phyloP scores from a whole-genome alignment of 305 asterid species.

The Fraxinus platypoda region DNA sequence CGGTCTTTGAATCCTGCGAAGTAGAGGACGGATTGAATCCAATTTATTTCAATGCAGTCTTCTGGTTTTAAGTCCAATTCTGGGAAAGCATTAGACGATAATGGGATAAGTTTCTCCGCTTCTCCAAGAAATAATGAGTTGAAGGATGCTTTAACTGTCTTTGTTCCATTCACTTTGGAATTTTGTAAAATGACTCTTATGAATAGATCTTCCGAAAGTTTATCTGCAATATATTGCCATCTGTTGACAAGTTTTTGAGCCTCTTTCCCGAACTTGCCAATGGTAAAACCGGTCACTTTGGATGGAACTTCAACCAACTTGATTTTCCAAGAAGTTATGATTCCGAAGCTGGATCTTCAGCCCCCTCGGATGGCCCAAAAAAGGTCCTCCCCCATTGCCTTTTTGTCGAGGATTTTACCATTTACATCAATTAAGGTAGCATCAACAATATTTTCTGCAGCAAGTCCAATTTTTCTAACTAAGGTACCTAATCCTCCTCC shows the following conservation, averaged over 20 bases:
- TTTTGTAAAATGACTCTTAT: too few species aligned
- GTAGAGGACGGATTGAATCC: neutral
- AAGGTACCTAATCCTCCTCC: neutral
- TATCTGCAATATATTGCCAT: too few species aligned
- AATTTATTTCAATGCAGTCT: neutral
- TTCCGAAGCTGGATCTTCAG: neutral
- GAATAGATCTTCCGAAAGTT: too few species aligned
- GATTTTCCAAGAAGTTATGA: slow-evolving; percentile 1
- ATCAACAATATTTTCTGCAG: neutral
- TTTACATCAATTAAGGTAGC: neutral
- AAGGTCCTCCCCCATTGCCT: neutral
- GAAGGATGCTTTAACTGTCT: too few species aligned
- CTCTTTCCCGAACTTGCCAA: neutral
- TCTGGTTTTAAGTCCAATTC: too few species aligned
- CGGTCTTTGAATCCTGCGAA: neutral
- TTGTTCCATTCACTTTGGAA: too few species aligned
- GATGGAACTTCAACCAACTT: slow-evolving; percentile 1
- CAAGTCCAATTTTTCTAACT: neutral
- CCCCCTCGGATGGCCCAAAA: slow-evolving; percentile 9
- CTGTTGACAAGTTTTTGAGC: neutral
- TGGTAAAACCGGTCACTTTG: neutral
- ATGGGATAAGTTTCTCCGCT: too few species aligned
- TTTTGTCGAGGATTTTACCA: neutral
- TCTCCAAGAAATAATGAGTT: too few species aligned
- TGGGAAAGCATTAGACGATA: neutral